Base-by-base conservation (phyloP, 805 yeast species). In the Kazachstania africana region DNA sequence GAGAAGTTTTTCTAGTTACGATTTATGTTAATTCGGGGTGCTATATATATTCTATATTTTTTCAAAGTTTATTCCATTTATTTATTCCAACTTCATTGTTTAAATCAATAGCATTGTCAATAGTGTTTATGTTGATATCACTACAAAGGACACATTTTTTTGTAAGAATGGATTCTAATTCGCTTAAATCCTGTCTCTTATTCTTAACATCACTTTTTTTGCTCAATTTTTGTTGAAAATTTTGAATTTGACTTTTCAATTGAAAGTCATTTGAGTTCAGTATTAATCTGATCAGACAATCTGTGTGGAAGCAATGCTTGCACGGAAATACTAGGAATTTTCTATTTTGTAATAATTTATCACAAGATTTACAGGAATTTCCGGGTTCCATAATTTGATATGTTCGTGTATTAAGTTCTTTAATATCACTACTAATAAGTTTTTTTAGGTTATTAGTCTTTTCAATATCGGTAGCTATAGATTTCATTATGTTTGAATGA, bases 251-350 rank as follows among this genome's bases (percentile, higher is more conserved):
- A 47, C 71, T 75, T 49, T 77, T 76, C 31, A 77, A 65, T 24
- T 72, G 65, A 49, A 76, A 77, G 42, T 83, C 84, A 27, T 74
- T 75, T 19, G 78, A 74, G 22, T 63, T 62, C 32, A 78, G 48
- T 21, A 79, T 70, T 24, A 60, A 60, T 35, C 70, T 68, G 5
- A 79, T 70, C n/a, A 84, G 54, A 59, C 98, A 91, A 50, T 85
- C 95, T 31, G 75, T 76, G 50, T 91, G 97, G 57, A 82, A 80
- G 4, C 82, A 72, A 52, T 91, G 98, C 35, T 71, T 78, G 50
- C 98, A 91, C 0, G 95, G 95, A 48, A 83, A 91, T 4, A 76
- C 72, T 33, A 77, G 67, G 43, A 85, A 85, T 48, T 74, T 79
- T 35, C 84, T 69, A 4, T 76, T 70, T 3, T 83, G 67, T 27